These are phyloP conservation scores for Mortierella sp. DNA, from an alignment of 371 early-diverging fungal species.

Conservation along the genomic window DNA sequence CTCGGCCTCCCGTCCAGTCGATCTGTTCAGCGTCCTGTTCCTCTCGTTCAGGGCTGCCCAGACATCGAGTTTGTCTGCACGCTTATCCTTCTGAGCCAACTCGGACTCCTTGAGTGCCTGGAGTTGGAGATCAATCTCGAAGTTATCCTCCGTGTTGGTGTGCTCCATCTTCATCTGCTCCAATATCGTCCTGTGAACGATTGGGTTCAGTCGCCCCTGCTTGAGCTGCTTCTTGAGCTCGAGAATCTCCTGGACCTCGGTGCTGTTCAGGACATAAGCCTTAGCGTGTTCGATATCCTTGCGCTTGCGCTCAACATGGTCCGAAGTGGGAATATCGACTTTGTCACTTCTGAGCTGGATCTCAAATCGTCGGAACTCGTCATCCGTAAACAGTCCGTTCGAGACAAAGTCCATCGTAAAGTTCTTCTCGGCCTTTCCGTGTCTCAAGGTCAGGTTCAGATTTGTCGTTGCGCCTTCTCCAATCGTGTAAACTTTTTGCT, in stretches of 20 bases:
- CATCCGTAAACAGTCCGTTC: slow-evolving; percentile 74
- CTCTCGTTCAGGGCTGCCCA: slow-evolving; percentile 69
- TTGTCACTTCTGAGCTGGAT: slow-evolving; percentile 66
- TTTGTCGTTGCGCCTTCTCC: slow-evolving; percentile 67
- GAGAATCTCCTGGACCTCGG: slow-evolving; percentile 67
- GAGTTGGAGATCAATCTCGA: slow-evolving; percentile 37
- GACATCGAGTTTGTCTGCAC: slow-evolving; percentile 59
- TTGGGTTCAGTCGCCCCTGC: slow-evolving; percentile 64
- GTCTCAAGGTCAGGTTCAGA: slow-evolving; percentile 71
- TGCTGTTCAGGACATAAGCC: slow-evolving; percentile 76
- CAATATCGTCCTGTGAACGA: slow-evolving; percentile 41
- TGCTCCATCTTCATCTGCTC: slow-evolving; percentile 44
- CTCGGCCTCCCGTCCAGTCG: slow-evolving; percentile 48
- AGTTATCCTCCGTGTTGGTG: slow-evolving; percentile 28
- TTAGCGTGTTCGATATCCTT: slow-evolving; percentile 70
- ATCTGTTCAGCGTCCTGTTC: slow-evolving; percentile 48
- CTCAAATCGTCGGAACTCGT: slow-evolving; percentile 74
- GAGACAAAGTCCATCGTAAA: slow-evolving; percentile 85
- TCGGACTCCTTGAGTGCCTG: slow-evolving; percentile 56
- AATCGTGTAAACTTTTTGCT: slow-evolving; percentile 75
- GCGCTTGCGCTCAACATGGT: slow-evolving; percentile 68
- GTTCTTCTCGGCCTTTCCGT: slow-evolving; percentile 75
- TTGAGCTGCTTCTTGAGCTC: slow-evolving; percentile 69
- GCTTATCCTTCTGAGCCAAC: slow-evolving; percentile 37
- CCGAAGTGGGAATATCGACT: slow-evolving; percentile 62